phyloP scores from a whole-genome alignment of 1,284 basidiomycete genomes.

The Filobasidium uniguttulatum region DNA sequence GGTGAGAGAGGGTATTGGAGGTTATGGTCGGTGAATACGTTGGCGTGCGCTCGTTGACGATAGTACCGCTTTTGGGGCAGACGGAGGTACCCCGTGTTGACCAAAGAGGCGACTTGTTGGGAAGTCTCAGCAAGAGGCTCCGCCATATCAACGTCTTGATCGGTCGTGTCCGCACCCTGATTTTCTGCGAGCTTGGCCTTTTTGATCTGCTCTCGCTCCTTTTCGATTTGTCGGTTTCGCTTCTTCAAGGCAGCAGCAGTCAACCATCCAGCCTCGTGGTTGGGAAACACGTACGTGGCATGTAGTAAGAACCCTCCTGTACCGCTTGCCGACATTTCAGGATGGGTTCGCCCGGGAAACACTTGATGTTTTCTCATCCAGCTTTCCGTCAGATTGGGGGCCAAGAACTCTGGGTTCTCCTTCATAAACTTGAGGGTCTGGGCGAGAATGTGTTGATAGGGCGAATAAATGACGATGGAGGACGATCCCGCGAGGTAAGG shows the following conservation, averaged over 20 bases:
- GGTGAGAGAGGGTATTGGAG: conserved; percentile 82
- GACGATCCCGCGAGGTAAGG: conserved; percentile 71
- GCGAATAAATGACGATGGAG: conserved; percentile 73
- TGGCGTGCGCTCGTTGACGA: conserved; percentile 92
- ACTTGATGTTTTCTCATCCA: conserved; percentile 89
- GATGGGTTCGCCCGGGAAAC: conserved; percentile 88
- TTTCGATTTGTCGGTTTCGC: background rate
- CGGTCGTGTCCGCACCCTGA: background rate
- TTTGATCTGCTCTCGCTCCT: background rate
- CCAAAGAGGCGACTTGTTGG: too few relatives aligned
- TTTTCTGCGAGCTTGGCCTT: background rate
- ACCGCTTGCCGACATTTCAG: conserved; percentile 80
- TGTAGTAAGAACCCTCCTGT: conserved; percentile 80
- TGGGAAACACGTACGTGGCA: conserved; percentile 58
- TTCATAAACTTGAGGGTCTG: conserved; percentile 64
- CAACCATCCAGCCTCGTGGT: conserved; percentile 2
- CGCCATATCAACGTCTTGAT: background rate
- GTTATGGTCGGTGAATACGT: conserved; percentile 92
- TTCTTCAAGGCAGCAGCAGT: background rate
- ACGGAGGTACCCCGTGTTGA: background rate
- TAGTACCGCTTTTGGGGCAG: conserved; percentile 75
- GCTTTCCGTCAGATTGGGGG: conserved; percentile 68
- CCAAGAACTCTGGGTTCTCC: conserved; percentile 53
- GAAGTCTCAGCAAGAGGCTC: background rate
- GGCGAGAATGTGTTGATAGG: conserved; percentile 63